A percentile compares a stretch with the other conserved stretches of the same genome.
These are phyloP conservation scores for Calonectria naviculata DNA, from an alignment of 2,329 filamentous ascomycete species.

Conservation along the genomic window DNA sequence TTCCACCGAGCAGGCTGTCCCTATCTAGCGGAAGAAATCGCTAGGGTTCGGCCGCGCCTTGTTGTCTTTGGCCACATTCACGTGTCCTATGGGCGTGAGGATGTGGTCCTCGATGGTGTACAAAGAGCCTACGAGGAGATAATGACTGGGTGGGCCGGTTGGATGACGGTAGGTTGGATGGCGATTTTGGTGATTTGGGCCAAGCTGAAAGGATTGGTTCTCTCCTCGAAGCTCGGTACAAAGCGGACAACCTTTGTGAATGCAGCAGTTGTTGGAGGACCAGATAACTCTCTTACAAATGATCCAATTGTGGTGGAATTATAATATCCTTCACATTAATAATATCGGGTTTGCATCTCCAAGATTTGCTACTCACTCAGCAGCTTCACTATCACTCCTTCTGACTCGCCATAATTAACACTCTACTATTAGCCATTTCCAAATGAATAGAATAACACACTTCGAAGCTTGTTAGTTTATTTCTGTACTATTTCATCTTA, in stretches of 20 bases:
- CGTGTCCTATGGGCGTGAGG: constrained; percentile 33
- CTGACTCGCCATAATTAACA: no score
- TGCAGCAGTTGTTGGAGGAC: constrained; percentile 24
- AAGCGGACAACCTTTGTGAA: constrained; percentile 21
- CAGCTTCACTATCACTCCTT: no score
- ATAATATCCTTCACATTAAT: no score
- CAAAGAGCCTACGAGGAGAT: constrained; percentile 31
- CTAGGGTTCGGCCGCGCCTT: constrained; percentile 29
- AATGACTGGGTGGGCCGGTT: constrained; percentile 32
- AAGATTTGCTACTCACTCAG: no score
- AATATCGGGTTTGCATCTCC: no score
- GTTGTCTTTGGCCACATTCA: constrained; percentile 41
- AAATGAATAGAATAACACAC: no score
- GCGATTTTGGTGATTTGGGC: constrained; percentile 23
- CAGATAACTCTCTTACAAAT: constrained; percentile 19
- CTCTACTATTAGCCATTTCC: no score
- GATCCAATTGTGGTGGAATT: constrained; percentile 15
- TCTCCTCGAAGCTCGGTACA: neutral
- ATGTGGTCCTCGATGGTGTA: constrained; percentile 29
- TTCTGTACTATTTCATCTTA: no score
- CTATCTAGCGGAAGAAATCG: constrained; percentile 31
- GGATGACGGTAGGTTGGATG: constrained; percentile 31
- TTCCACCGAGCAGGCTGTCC: constrained; percentile 38
- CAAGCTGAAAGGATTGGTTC: neutral
- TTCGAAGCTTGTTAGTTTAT: no score